Percentiles rank a stretch among this genome's conserved stretches.
These are phyloP conservation scores for Hericium rajendrae DNA, from an alignment of 768 basidiomycete species.

Conservation along the genomic window DNA sequence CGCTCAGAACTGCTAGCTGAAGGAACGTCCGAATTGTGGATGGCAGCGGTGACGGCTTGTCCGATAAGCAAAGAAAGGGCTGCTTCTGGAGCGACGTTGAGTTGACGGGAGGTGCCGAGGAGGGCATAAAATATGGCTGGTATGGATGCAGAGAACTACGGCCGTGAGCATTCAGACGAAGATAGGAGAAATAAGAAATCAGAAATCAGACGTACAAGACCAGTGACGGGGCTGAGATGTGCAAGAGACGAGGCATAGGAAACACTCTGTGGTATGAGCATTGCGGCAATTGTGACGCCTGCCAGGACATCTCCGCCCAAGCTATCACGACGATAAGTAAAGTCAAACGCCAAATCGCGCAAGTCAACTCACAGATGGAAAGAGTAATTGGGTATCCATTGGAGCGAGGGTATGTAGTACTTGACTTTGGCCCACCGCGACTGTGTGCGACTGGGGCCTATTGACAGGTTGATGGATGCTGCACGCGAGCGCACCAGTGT, in stretches of 20 bases:
- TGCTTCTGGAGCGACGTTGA: conserved; percentile 85
- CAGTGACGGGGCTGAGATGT: conserved; percentile 74
- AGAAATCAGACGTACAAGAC: conserved; percentile 46
- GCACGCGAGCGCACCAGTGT: background rate
- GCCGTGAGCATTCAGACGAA: background rate
- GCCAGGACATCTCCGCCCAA: conserved; percentile 69
- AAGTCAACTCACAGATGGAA: conserved; percentile 44
- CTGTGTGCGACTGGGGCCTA: background rate
- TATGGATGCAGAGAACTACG: conserved; percentile 74
- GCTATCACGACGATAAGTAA: conserved; percentile 27
- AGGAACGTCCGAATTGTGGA: conserved; percentile 19
- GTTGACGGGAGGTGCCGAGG: conserved; percentile 76
- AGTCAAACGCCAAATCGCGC: conserved; percentile 19
- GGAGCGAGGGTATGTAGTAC: conserved; percentile 71
- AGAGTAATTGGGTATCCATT: conserved; percentile 76
- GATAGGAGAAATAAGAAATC: background rate
- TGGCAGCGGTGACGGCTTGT: conserved; percentile 68
- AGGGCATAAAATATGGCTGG: conserved; percentile 85
- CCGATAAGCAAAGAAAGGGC: conserved; percentile 81
- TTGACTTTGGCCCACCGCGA: conserved; percentile 36
- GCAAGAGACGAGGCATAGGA: conserved; percentile 88
- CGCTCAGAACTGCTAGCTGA: conserved; percentile 17
- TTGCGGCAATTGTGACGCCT: conserved; percentile 76
- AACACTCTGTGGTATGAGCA: conserved; percentile 81
- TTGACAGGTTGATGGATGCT: background rate